Evolutionary conservation across 176 grass and related monocot genomes (phyloP).

Genomic region (Carex parvula): DNA sequence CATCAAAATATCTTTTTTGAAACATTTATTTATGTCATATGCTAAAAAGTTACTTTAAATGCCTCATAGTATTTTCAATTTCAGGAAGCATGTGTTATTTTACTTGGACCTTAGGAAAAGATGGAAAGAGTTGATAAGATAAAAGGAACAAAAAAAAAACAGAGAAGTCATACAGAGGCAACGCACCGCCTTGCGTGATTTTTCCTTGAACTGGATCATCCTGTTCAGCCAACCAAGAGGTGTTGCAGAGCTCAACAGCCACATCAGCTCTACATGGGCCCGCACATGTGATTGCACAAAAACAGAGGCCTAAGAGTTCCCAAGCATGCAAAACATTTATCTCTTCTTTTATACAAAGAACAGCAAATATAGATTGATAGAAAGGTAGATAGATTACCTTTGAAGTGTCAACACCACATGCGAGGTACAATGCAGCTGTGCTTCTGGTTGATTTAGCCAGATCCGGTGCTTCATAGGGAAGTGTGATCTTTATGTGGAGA

Average conservation of each 20-base stretch:
- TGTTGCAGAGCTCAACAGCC: conserved; percentile 89
- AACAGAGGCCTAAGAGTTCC: conserved; percentile 66
- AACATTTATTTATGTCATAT: not conserved
- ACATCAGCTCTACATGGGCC: conserved; percentile 99
- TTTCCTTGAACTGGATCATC: conserved; percentile 99
- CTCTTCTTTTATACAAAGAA: conserved; percentile 17
- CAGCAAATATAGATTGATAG: not conserved
- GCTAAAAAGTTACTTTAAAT: not conserved
- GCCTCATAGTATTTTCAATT: not conserved
- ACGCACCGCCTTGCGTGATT: conserved; percentile 99
- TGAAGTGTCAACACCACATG: conserved; percentile 86
- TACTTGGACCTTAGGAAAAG: not conserved
- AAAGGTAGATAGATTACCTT: conserved; percentile 52
- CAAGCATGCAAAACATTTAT: conserved; percentile 22
- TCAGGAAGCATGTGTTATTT: conserved; percentile 15
- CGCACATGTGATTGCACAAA: conserved; percentile 97
- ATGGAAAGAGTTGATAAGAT: conserved; percentile 22
- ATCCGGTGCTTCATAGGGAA: conserved; percentile 73
- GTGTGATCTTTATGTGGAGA: conserved; percentile 59
- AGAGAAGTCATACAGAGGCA: conserved; percentile 69
- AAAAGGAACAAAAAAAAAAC: conserved; percentile 29
- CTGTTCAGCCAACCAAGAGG: conserved; percentile 96
- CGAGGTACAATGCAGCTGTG: conserved; percentile 92
- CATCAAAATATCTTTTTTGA: not conserved
- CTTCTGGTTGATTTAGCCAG: conserved; percentile 92